A percentile compares a stretch with the other conserved stretches of the same genome.
These are phyloP conservation scores for Epicoccum sorghinum DNA, from an alignment of 2,329 filamentous ascomycete species.

Conservation along the genomic window DNA sequence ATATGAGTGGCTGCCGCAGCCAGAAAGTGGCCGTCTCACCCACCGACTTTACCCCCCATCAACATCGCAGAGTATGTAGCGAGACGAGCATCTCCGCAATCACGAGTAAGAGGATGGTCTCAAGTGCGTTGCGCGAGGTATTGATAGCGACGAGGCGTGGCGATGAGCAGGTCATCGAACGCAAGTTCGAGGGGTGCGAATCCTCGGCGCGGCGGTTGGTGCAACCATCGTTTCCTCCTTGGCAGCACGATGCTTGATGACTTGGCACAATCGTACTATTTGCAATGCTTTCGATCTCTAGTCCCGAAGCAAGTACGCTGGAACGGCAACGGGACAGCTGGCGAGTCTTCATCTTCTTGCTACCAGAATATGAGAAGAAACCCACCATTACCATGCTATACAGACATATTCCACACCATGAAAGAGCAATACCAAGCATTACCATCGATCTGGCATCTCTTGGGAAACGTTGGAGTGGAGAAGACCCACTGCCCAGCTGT, in stretches of 20 bases:
- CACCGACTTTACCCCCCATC: conserved; percentile 8
- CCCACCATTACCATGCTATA: no score
- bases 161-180: background rate
- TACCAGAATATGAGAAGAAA: no score
- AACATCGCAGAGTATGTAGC: conserved; percentile 13
- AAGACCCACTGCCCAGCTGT: conserved; percentile 23
- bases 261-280: conserved; percentile 2
- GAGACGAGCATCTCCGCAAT: conserved; percentile 18
- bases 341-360: background rate
- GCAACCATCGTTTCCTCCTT: background rate
- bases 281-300: background rate
- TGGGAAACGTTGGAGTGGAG: conserved; percentile 19
- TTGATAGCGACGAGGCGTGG: conserved; percentile 2
- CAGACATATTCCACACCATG: background rate
- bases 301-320: background rate
- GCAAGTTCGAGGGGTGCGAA: background rate
- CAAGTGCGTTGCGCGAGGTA: conserved; percentile 8
- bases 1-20: conserved; percentile 25
- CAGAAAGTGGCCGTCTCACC: conserved; percentile 27
- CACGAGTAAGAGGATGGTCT: conserved; percentile 9
- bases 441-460: conserved; percentile 15
- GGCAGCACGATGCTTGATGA: background rate
- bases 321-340: background rate
- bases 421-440: conserved; percentile 7
- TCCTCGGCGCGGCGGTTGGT: background rate